Evolutionary conservation across 495 filamentous ascomycete genomes (phyloP), one percentile per base, ranked within the genome.

Genomic region (Penicillium bialowiezense): DNA sequence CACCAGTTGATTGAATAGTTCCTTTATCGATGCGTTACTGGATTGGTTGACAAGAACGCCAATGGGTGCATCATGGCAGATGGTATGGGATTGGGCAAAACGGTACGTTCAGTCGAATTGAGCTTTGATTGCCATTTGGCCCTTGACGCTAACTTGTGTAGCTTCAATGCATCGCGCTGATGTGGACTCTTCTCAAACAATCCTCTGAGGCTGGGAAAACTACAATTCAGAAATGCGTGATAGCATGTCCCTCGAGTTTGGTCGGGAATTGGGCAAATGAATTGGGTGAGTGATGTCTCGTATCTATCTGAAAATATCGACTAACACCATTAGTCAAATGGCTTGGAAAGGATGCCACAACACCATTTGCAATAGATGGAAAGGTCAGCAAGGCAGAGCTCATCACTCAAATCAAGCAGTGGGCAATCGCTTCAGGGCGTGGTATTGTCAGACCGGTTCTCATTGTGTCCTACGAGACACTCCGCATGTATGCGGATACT

Each of bases 21-120:
- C 61, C 82, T 99, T 72, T 99, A 97, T 67, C 78, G 81, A 43
- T 95, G 89, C 64, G 90, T 90, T 15, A 97, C 92, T 19, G 93
- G 93, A 5, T 77, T 97, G 79, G 84, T 97, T 54, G 93, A 99
- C 62, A 80, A 85, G 35, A 93, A 91, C 48, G 95, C 95, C 18
- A 89, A 97, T 69, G 93, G 93, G 0, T 97, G 93, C 64, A 99
- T 99, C 64, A 99, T 99, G 93, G 93, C 93, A 54, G 93, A 99
- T 63, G 93, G 96, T 58, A 99, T 99, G 93, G 93, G 93, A 36
- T 69, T 99, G 26, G 93, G 93, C 37, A 99, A 99, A 72, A 99
- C 93, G 10, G 76, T 95, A 73, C 38, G 70, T 29, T 28, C 13
- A 3, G 4, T 5, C 14, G 23, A 26, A 3, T 26, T 8, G 23